Conservation (phyloP, 768 basidiomycete genomes). For the Leccinellum luteum region DNA sequence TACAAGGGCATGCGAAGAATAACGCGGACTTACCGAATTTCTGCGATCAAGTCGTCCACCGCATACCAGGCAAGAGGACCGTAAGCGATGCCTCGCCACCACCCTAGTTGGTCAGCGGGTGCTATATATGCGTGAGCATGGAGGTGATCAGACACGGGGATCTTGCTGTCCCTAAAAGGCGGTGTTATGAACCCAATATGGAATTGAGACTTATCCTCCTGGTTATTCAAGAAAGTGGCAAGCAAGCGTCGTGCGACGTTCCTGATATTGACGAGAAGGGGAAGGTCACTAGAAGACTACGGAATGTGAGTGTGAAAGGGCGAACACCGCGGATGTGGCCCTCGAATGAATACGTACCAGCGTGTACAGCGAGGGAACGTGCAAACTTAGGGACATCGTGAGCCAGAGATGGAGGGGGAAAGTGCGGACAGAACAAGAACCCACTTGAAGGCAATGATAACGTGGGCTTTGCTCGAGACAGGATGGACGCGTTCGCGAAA, state of each 20-base stretch:
- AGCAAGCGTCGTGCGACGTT: background rate
- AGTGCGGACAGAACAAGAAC: constrained; percentile 22
- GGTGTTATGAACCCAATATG: constrained; percentile 67
- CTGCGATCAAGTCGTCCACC: constrained; percentile 58
- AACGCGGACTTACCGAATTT: constrained; percentile 58
- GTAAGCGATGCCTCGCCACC: background rate
- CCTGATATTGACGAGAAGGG: constrained; percentile 1
- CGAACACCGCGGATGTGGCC: constrained; percentile 24
- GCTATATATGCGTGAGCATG: constrained; percentile 73
- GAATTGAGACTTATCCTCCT: background rate
- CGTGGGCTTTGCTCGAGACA: constrained; percentile 62
- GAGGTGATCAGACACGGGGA: constrained; percentile 76
- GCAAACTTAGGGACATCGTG: constrained; percentile 46
- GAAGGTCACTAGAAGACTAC: background rate
- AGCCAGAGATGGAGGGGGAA: constrained; percentile 5
- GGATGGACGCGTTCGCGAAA: background rate
- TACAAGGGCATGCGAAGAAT: background rate
- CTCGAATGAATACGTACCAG: constrained; percentile 38
- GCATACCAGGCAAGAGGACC: background rate
- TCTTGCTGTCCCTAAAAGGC: constrained; percentile 73
- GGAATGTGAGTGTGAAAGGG: constrained; percentile 45
- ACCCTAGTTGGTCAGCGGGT: constrained; percentile 27
- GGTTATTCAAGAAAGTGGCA: background rate
- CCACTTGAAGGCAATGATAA: constrained; percentile 75
- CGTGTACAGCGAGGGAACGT: constrained; percentile 75